These are phyloP conservation scores for Volutella citrinella DNA, from an alignment of 2,329 filamentous ascomycete species.

Conservation along the genomic window DNA sequence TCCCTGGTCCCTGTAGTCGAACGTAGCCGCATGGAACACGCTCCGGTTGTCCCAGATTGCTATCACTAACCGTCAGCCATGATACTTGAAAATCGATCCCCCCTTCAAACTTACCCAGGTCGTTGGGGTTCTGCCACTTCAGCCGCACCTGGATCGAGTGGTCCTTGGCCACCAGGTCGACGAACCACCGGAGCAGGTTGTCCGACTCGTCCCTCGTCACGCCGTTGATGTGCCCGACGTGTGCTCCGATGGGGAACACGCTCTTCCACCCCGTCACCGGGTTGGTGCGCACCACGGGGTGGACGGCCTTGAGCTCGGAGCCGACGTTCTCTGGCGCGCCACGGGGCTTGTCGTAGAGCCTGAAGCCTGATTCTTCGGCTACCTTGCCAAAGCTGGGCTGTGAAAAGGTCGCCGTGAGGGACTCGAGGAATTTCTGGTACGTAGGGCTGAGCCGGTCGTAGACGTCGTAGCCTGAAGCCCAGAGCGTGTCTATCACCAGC, in stretches of 20 bases:
- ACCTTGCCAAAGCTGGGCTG: constrained; percentile 48
- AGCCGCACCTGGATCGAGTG: constrained; percentile 53
- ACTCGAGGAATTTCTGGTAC: constrained; percentile 56
- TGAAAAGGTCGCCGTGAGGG: constrained; percentile 52
- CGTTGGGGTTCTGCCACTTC: constrained; percentile 43
- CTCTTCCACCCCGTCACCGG: constrained; percentile 58
- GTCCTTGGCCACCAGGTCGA: constrained; percentile 49
- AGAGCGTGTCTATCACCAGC: constrained; percentile 58
- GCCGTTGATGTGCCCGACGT: constrained; percentile 49
- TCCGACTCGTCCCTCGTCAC: constrained; percentile 46
- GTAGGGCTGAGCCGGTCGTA: constrained; percentile 61
- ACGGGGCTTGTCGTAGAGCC: constrained; percentile 42
- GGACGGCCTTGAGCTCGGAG: constrained; percentile 43
- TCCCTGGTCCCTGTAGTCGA: constrained; percentile 47
- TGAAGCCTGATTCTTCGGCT: constrained; percentile 42
- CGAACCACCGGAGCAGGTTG: constrained; percentile 50
- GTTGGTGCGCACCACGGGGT: constrained; percentile 56
- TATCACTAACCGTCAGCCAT: constrained; percentile 10
- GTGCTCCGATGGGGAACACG: constrained; percentile 50
- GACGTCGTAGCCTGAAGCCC: constrained; percentile 65
- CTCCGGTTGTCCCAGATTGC: constrained; percentile 59
- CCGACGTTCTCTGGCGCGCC: constrained; percentile 52
- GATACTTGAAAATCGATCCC: background rate
- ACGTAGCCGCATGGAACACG: constrained; percentile 54
- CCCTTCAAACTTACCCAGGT: constrained; percentile 29